A percentile compares a stretch with the other conserved stretches of the same genome.
Evolutionary conservation across 2,329 filamentous ascomycete genomes (phyloP).

Genomic region (Chlorencoelia australis): DNA sequence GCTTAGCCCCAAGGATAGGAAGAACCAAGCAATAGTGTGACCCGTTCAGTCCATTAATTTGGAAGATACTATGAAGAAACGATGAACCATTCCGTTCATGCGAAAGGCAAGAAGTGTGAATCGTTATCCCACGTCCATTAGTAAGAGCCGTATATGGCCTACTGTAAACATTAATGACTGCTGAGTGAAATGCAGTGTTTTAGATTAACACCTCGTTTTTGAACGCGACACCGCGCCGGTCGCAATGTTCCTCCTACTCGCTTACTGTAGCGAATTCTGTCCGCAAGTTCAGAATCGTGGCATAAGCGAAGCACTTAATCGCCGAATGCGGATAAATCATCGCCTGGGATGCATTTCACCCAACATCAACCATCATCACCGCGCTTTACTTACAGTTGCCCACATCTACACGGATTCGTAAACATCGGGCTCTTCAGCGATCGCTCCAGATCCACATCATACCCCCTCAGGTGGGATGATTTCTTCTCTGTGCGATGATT

Average conservation of each 20-base stretch:
- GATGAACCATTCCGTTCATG: too few species aligned
- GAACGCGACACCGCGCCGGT: too few species aligned
- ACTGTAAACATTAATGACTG: too few species aligned
- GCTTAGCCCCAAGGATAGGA: not conserved
- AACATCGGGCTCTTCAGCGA: conserved; percentile 11
- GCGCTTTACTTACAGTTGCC: not conserved
- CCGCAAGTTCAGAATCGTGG: conserved; percentile 2
- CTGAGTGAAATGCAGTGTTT: too few species aligned
- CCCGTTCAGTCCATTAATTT: not conserved
- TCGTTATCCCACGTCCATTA: too few species aligned
- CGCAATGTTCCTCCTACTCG: too few species aligned
- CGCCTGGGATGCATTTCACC: conserved; percentile 1
- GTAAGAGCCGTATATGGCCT: too few species aligned
- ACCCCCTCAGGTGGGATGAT: conserved; percentile 6
- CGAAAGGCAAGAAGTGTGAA: too few species aligned
- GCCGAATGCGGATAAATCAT: conserved; percentile 2
- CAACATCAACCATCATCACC: conserved; percentile 3
- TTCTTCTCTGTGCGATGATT: conserved; percentile 6
- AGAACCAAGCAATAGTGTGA: not conserved
- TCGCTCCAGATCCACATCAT: conserved; percentile 10
- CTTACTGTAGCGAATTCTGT: too few species aligned
- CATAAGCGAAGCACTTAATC: conserved; percentile 4
- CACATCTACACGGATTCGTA: conserved; percentile 8
- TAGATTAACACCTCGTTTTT: too few species aligned
- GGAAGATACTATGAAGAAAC: not conserved